Percentiles rank a stretch among this genome's conserved stretches.
phyloP scores from a whole-genome alignment of 805 yeast species.

The Kregervanrija fluxuum region DNA sequence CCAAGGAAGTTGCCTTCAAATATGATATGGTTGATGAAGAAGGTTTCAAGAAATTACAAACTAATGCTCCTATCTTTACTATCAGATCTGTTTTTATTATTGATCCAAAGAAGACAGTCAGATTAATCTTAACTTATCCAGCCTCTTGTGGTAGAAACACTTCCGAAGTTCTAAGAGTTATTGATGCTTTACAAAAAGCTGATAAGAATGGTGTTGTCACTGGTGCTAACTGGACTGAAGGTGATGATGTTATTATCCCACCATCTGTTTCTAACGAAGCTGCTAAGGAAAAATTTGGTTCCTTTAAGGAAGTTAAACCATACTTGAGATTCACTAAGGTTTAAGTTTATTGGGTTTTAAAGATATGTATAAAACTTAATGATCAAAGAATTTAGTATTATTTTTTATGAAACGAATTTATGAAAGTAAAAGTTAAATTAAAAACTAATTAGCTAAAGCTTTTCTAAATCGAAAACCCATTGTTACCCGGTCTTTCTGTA shows the following conservation, averaged over 20 bases:
- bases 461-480: too few species aligned
- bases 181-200: slow-evolving; percentile 81
- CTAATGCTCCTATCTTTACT: slow-evolving; percentile 71
- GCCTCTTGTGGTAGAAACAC: slow-evolving; percentile 94
- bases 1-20: slow-evolving; percentile 75
- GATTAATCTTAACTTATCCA: slow-evolving; percentile 83
- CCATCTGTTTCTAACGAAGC: slow-evolving; percentile 75
- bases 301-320: slow-evolving; percentile 81
- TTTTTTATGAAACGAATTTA: too few species aligned
- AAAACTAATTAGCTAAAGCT: too few species aligned
- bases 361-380: too few species aligned
- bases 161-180: slow-evolving; percentile 82
- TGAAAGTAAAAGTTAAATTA: too few species aligned
- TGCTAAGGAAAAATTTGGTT: slow-evolving; percentile 77
- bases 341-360: slow-evolving; percentile 1
- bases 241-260: slow-evolving; percentile 89
- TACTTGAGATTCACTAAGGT: slow-evolving; percentile 65
- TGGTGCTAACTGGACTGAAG: slow-evolving; percentile 86
- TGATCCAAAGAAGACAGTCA: slow-evolving; percentile 84
- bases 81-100: slow-evolving; percentile 89
- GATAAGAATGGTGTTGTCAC: slow-evolving; percentile 82
- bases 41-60: slow-evolving; percentile 61
- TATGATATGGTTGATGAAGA: slow-evolving; percentile 87
- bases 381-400: too few species aligned
- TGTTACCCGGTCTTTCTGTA: too few species aligned